Base-by-base conservation (phyloP, 2,329 filamentous ascomycete species). In the Cercospora janseana region DNA sequence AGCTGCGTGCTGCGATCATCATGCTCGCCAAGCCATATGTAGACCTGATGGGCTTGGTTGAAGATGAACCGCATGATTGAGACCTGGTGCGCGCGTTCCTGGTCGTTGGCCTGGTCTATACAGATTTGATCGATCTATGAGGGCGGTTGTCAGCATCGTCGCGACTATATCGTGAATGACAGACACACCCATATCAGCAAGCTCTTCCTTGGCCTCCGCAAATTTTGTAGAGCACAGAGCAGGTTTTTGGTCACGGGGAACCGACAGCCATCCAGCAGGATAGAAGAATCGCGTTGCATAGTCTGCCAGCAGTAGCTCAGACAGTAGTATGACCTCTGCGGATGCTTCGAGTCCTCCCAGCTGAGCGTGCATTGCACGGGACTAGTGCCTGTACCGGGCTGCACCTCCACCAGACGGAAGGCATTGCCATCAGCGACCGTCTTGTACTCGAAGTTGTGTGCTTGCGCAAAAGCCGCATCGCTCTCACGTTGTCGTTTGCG, bases 11-110 rank as follows among this genome's bases (percentile, higher is more conserved):
- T 62, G n/a, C 58, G 52, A n/a, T 55, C 46, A 28, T 60, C 61
- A 10, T 51, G 54, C n/a, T 64, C 60, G 4, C 63, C 63, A 4
- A 65, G 56, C 60, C 62, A 66, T n/a, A 60, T 52, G 6, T 60
- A 55, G 18, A 63, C 56, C 42, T 61, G 52, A 26, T 54, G 53
- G n/a, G 62, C 55, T 31, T 55, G 48, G 16, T 49, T 56, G 58
- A 66, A 70, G 28, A 70, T 66, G 3, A 64, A 43, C 7, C 64
- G 60, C 66, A 70, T 70, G 21, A 70, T 63, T 3, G 56, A 59
- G 4, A 71, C 64, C 51, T 70, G 68, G 16, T 63, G 54, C 4
- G 52, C 58, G 15, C 64, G 63, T 32, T 71, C 67, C 4, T 44
- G 35, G 15, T 56, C 37, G 49, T 69, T 61, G 1, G 54, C 42